Evolutionary conservation across 768 basidiomycete species (phyloP).

Genomic region (Psilocybe cyanescens): DNA sequence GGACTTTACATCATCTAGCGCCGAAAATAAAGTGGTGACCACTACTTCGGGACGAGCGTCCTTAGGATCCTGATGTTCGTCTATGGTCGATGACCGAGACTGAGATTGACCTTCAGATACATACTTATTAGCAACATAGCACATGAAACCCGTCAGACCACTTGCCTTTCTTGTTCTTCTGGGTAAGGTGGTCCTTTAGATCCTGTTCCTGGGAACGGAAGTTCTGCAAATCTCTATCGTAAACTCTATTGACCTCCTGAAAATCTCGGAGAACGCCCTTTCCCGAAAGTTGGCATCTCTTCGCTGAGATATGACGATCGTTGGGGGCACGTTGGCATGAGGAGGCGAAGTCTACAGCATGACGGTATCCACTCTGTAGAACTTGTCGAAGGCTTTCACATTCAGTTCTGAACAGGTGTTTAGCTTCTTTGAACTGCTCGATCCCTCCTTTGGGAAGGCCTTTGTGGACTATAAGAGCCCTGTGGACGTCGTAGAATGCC

Average conservation of each 20-base stretch:
- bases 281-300: slow-evolving; percentile 22
- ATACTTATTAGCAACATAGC: background rate
- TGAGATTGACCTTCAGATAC: background rate
- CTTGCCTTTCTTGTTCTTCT: slow-evolving; percentile 12
- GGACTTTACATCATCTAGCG: slow-evolving; percentile 18
- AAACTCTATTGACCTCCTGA: slow-evolving; percentile 16
- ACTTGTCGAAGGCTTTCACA: slow-evolving; percentile 22
- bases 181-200: slow-evolving; percentile 2
- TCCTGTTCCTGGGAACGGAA: slow-evolving; percentile 12
- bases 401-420: slow-evolving; percentile 20
- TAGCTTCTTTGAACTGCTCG: slow-evolving; percentile 18
- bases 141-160: background rate
- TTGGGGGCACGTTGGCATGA: slow-evolving; percentile 23
- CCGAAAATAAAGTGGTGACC: slow-evolving; percentile 13
- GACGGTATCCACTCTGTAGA: slow-evolving; percentile 23
- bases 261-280: slow-evolving; percentile 21
- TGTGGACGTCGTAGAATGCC: slow-evolving; percentile 24
- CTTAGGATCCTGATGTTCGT: background rate
- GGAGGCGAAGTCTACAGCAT: slow-evolving; percentile 21
- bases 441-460: slow-evolving; percentile 13
- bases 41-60: slow-evolving; percentile 8
- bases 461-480: slow-evolving; percentile 13
- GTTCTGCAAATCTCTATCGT: slow-evolving; percentile 15
- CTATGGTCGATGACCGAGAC: background rate
- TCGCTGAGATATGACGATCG: slow-evolving; percentile 22